Percentiles rank a stretch among this genome's conserved stretches.
Evolutionary conservation across 371 early-diverging fungal species (phyloP).

Genomic region (Paraphysoderma sedebokerense): DNA sequence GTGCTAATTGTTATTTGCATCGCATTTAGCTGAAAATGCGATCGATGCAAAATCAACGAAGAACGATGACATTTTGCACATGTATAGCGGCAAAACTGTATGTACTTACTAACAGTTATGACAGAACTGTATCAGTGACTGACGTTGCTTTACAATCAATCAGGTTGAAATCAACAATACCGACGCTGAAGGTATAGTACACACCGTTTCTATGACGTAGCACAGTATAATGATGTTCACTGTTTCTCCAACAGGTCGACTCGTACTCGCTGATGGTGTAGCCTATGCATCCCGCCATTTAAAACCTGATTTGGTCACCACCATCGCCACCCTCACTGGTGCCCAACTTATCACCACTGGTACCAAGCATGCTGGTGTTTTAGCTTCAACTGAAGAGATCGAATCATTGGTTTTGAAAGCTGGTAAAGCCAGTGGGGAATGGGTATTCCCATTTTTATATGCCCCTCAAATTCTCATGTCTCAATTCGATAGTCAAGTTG

Average conservation of each 20-base stretch:
- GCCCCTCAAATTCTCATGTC: conserved; percentile 11
- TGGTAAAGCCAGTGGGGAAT: conserved; percentile 18
- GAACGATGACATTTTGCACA: conserved; percentile 19
- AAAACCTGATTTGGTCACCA: conserved; percentile 15
- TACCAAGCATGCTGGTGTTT: conserved; percentile 17
- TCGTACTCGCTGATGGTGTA: conserved; percentile 12
- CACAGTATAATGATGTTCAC: neutral
- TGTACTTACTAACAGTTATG: no score
- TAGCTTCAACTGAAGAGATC: conserved; percentile 12
- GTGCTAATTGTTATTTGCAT: no score
- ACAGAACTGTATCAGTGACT: conserved; percentile 13
- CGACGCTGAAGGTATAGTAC: conserved; percentile 11
- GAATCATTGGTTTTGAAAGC: conserved; percentile 13
- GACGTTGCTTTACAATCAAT: no score
- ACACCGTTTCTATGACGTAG: neutral
- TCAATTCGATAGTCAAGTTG: conserved; percentile 12
- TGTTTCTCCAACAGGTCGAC: neutral
- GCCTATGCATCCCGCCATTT: conserved; percentile 20
- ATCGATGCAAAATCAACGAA: conserved; percentile 9
- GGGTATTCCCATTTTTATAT: conserved; percentile 14
- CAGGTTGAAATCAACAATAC: conserved; percentile 33
- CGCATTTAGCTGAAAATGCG: conserved; percentile 26
- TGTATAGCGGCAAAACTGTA: conserved; percentile 18
- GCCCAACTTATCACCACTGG: conserved; percentile 26
- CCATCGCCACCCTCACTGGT: conserved; percentile 31